A percentile compares a stretch with the other conserved stretches of the same genome.
Evolutionary conservation across 1,284 basidiomycete species (phyloP).

Genomic region (Tilletia walkeri): DNA sequence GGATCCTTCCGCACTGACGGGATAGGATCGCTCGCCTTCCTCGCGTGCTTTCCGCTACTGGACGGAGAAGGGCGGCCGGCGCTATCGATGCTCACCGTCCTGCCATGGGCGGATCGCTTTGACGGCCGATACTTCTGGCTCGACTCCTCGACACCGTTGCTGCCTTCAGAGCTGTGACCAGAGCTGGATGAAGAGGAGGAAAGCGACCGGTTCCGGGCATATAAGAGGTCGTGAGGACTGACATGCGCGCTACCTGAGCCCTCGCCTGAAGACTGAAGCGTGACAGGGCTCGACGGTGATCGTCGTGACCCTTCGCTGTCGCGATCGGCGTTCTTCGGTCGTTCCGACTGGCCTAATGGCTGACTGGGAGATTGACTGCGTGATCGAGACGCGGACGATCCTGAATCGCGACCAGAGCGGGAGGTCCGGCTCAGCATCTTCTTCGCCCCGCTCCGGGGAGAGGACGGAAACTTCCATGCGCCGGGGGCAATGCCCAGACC

Average conservation of each 20-base stretch:
- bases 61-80: neutral
- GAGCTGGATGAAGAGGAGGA: conserved; percentile 9
- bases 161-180: neutral
- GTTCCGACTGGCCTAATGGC: too few species aligned
- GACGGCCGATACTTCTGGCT: neutral
- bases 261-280: neutral
- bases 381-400: neutral
- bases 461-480: conserved; percentile 1
- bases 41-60: neutral
- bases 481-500: neutral
- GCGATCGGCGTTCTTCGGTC: neutral
- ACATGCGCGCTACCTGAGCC: neutral
- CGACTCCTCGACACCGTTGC: neutral
- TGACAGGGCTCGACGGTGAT: neutral
- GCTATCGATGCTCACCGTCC: conserved; percentile 8
- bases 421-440: neutral
- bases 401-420: neutral
- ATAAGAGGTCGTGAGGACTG: neutral
- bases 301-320: neutral
- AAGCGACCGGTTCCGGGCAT: neutral
- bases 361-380: conserved; percentile 6
- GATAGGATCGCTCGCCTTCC: conserved; percentile 1
- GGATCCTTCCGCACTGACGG: neutral
- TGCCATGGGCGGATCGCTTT: neutral
- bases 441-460: neutral